Conservation (phyloP, 108 stramenopile species). For the Parmales sp. region DNA sequence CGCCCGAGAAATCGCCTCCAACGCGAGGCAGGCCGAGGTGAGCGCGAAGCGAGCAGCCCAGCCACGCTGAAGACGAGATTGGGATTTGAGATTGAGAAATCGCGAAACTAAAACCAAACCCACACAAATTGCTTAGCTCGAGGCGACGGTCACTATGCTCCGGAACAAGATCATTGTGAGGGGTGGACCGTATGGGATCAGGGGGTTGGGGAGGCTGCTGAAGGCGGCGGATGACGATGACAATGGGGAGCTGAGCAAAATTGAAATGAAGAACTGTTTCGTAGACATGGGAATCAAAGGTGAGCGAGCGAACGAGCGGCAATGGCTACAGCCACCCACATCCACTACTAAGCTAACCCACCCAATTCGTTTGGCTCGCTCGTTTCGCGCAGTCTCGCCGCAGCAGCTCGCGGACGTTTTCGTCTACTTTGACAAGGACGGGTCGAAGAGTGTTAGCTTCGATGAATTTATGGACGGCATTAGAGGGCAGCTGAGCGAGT, state of each 20-base stretch:
- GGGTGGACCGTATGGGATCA: neutral
- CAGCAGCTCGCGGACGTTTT: slow-evolving; percentile 6
- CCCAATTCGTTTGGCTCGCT: too few species aligned
- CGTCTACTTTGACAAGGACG: slow-evolving; percentile 7
- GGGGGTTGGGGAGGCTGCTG: neutral
- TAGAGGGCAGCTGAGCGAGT: neutral
- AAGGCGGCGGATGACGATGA: neutral
- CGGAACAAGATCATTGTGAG: slow-evolving; percentile 2
- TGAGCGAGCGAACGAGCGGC: too few species aligned
- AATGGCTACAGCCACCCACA: too few species aligned
- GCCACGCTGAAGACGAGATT: too few species aligned
- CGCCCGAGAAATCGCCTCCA: neutral
- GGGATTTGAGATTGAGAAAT: too few species aligned
- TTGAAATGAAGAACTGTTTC: neutral
- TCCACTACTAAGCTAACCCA: too few species aligned
- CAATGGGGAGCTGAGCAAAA: neutral
- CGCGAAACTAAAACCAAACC: too few species aligned
- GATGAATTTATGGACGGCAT: slow-evolving; percentile 5
- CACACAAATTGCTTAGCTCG: too few species aligned
- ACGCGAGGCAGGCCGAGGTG: slow-evolving; percentile 4
- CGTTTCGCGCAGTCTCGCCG: too few species aligned
- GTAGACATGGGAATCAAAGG: slow-evolving; percentile 3
- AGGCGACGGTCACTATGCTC: neutral
- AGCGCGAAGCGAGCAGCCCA: too few species aligned
- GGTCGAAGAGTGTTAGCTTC: neutral